Evolutionary conservation across 306 rosid genomes (phyloP).

Genomic region (Dalbergia cultrata): DNA sequence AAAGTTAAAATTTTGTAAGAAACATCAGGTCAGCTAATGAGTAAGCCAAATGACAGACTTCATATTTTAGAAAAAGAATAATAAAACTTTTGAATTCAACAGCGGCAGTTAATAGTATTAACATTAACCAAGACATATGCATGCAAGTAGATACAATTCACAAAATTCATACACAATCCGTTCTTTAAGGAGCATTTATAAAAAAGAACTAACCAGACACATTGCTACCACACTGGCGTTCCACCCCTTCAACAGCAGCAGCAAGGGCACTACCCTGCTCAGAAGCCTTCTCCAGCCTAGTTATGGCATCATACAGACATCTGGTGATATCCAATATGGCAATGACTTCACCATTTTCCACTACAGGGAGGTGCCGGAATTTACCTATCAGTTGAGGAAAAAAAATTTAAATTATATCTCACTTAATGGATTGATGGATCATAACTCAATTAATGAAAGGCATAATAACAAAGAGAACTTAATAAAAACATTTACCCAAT

Average conservation of each 20-base stretch:
- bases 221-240: constrained; percentile 81
- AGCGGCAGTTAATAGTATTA: constrained; percentile 20
- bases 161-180: constrained; percentile 25
- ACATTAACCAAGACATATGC: constrained; percentile 21
- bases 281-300: constrained; percentile 93
- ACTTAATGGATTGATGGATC: no score
- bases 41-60: constrained; percentile 2
- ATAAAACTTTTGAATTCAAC: constrained; percentile 19
- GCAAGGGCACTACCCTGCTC: constrained; percentile 95
- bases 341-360: constrained; percentile 94
- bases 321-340: constrained; percentile 92
- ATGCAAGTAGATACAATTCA: constrained; percentile 14
- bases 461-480: not conserved
- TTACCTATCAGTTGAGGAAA: constrained; percentile 66
- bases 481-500: constrained; percentile 18
- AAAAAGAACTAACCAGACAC: constrained; percentile 65
- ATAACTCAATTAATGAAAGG: constrained; percentile 1
- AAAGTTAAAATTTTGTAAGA: constrained; percentile 4
- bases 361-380: constrained; percentile 98
- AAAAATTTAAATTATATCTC: not conserved
- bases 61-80: not conserved
- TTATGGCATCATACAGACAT: constrained; percentile 96
- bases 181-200: constrained; percentile 12
- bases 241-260: constrained; percentile 91
- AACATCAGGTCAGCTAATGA: constrained; percentile 20